Evolutionary conservation across 805 yeast genomes (phyloP).

Genomic region (Lipomyces mesembrius): DNA sequence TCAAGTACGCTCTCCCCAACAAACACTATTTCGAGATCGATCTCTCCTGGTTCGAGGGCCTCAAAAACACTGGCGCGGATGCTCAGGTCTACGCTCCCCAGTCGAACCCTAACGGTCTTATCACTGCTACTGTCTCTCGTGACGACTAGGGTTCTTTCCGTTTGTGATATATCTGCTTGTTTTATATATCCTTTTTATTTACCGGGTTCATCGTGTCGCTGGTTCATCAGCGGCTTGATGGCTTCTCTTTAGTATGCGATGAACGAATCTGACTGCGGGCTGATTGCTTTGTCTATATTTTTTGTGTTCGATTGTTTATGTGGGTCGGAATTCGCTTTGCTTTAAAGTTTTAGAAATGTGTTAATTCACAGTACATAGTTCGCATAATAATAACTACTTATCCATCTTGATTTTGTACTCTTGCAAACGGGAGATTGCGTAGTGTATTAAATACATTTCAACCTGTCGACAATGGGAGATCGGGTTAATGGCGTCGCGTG

Average conservation of each 20-base stretch:
- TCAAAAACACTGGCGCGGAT: slow-evolving; percentile 62
- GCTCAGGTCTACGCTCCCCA: slow-evolving; percentile 83
- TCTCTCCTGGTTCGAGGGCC: slow-evolving; percentile 79
- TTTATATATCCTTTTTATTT: background rate
- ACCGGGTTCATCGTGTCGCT: background rate
- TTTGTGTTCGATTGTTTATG: background rate
- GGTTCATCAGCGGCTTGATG: background rate
- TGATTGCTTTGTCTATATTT: background rate
- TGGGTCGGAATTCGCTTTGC: background rate
- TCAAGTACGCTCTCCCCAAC: slow-evolving; percentile 81
- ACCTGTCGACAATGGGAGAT: background rate
- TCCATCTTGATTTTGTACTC: background rate
- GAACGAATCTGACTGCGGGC: background rate
- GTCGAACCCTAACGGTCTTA: slow-evolving; percentile 91
- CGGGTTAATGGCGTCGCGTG: too few relatives aligned
- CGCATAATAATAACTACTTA: background rate
- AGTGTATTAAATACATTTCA: too few relatives aligned
- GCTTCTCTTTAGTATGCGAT: background rate
- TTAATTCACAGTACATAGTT: background rate
- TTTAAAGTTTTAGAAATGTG: background rate
- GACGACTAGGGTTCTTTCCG: slow-evolving; percentile 43
- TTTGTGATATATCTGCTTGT: background rate
- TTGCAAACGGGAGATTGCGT: background rate
- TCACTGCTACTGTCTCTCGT: slow-evolving; percentile 84
- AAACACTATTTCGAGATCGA: slow-evolving; percentile 87